A percentile compares a stretch with the other conserved stretches of the same genome.
Evolutionary conservation across 1,284 basidiomycete genomes (phyloP).

Genomic region (Pseudozyma sp.): DNA sequence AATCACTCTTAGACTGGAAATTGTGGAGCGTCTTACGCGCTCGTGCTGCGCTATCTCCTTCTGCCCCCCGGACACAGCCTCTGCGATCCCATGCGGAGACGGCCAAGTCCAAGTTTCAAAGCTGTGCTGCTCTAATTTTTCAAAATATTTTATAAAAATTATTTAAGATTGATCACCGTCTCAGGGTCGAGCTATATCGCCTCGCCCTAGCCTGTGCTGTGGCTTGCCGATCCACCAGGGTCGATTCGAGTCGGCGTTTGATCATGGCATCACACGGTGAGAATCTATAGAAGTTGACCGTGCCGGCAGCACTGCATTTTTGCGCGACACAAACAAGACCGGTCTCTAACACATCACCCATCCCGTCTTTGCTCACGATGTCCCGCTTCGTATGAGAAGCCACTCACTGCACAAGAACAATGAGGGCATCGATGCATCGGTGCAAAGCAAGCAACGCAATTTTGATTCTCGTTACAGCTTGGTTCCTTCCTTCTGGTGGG

Average conservation of each 20-base stretch:
- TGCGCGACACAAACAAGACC: neutral
- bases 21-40: too few relatives aligned
- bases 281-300: slow-evolving; percentile 29
- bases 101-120: neutral
- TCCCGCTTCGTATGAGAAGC: too few relatives aligned
- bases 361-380: neutral
- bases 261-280: neutral
- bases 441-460: too few relatives aligned
- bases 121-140: slow-evolving; percentile 20
- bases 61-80: neutral
- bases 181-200: neutral
- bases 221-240: neutral
- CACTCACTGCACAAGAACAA: too few relatives aligned
- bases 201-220: neutral
- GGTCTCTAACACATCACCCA: neutral
- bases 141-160: neutral
- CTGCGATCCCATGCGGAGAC: too few relatives aligned
- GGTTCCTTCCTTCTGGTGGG: neutral
- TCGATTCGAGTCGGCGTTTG: neutral
- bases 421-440: too few relatives aligned
- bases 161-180: too few relatives aligned
- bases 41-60: too few relatives aligned
- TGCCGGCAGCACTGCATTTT: slow-evolving; percentile 6
- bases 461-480: too few relatives aligned
- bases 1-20: too few relatives aligned